phyloP scores from a whole-genome alignment of 768 basidiomycete genomes.

The Tulasnella sp. region DNA sequence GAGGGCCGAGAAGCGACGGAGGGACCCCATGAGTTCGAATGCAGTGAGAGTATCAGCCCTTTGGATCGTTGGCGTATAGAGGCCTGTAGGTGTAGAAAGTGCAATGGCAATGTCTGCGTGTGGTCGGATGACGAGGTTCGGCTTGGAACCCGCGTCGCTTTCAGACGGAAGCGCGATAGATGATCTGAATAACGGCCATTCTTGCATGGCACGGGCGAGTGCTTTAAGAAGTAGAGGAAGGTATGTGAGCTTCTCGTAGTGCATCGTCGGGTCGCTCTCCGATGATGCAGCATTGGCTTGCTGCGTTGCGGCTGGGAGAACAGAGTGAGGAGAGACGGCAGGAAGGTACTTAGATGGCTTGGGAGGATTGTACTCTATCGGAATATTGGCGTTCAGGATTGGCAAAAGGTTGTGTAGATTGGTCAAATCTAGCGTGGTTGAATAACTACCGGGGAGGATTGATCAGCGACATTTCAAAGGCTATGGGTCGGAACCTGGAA shows the following conservation, averaged over 20 bases:
- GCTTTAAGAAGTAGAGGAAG: slow-evolving; percentile 80
- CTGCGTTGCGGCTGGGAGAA: slow-evolving; percentile 18
- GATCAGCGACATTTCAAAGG: not conserved
- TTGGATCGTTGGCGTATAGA: slow-evolving; percentile 70
- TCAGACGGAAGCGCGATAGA: slow-evolving; percentile 47
- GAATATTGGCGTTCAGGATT: slow-evolving; percentile 59
- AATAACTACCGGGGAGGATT: slow-evolving; percentile 43
- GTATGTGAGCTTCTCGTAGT: slow-evolving; percentile 64
- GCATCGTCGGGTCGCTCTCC: slow-evolving; percentile 34
- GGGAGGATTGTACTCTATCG: slow-evolving; percentile 37
- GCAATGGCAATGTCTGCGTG: slow-evolving; percentile 69
- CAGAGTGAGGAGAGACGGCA: slow-evolving; percentile 33
- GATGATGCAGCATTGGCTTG: not conserved
- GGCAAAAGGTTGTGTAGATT: slow-evolving; percentile 56
- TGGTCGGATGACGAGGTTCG: slow-evolving; percentile 63
- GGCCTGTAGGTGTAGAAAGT: slow-evolving; percentile 70
- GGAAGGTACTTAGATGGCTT: slow-evolving; percentile 33
- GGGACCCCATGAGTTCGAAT: slow-evolving; percentile 52
- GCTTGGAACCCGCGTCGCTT: slow-evolving; percentile 38
- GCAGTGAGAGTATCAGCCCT: slow-evolving; percentile 48
- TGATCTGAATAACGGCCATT: slow-evolving; percentile 78
- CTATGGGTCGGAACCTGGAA: not conserved
- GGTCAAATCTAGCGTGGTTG: slow-evolving; percentile 69
- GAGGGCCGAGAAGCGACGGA: slow-evolving; percentile 53
- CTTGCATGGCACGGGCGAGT: slow-evolving; percentile 66